These are phyloP conservation scores for Anthostomella pinea DNA, from an alignment of 2,329 filamentous ascomycete genomes.

Conservation along the genomic window DNA sequence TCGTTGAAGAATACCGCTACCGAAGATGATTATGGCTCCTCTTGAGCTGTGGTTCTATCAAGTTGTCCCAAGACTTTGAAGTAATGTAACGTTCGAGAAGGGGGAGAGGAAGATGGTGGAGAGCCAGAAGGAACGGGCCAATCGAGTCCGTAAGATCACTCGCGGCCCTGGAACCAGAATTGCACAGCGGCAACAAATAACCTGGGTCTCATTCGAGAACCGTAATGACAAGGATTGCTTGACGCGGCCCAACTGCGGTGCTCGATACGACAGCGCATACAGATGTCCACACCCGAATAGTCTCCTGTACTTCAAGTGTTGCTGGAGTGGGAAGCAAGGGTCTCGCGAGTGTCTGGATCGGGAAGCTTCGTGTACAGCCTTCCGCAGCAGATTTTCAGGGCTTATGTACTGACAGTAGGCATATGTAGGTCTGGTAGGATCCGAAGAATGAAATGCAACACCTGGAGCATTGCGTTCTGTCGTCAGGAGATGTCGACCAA, in stretches of 20 bases:
- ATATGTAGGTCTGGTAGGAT: constrained; percentile 14
- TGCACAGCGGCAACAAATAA: constrained; percentile 22
- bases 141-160: constrained; percentile 23
- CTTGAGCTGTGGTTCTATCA: constrained; percentile 18
- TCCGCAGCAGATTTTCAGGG: constrained; percentile 13
- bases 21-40: no score
- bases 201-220: constrained; percentile 25
- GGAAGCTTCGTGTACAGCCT: constrained; percentile 19
- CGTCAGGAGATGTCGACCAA: constrained; percentile 6
- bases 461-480: constrained; percentile 3
- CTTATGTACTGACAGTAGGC: constrained; percentile 7
- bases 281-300: constrained; percentile 21
- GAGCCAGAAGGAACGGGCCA: constrained; percentile 24
- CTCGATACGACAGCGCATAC: constrained; percentile 24
- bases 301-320: constrained; percentile 19
- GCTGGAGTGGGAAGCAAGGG: constrained; percentile 20
- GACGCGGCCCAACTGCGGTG: constrained; percentile 19
- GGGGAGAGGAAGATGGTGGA: constrained; percentile 24
- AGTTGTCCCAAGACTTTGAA: constrained; percentile 22
- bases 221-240: constrained; percentile 21
- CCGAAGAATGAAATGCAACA: constrained; percentile 13
- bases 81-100: constrained; percentile 20
- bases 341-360: constrained; percentile 19
- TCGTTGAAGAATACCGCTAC: no score
- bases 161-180: constrained; percentile 23